Evolutionary conservation across 140 eudicot species (phyloP).

Genomic region (Ambrosia hybrid): DNA sequence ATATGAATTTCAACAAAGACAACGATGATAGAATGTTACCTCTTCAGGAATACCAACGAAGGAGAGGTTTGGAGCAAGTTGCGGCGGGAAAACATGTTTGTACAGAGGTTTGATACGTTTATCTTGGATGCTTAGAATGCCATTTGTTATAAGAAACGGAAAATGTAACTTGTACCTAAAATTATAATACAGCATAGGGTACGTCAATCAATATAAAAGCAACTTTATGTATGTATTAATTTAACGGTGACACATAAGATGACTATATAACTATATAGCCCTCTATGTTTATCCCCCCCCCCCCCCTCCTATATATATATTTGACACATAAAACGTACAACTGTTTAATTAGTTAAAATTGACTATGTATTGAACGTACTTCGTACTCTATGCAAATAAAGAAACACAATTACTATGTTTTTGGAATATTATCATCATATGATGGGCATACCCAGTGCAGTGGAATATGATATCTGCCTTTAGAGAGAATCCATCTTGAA

Average conservation of each 20-base stretch:
- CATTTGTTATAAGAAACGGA: constrained; percentile 56
- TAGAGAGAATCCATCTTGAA: constrained; percentile 22
- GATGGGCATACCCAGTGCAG: constrained; percentile 31
- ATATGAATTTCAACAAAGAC: no score
- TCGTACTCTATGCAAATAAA: no score
- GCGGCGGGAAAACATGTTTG: constrained; percentile 72
- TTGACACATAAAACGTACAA: constrained; percentile 14
- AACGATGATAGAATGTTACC: constrained; percentile 25
- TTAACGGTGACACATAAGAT: no score
- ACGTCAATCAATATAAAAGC: no score
- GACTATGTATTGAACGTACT: no score
- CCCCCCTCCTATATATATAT: no score
- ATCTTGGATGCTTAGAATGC: constrained; percentile 50
- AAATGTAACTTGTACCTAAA: constrained; percentile 43
- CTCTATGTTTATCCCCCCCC: no score
- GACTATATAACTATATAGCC: no score
- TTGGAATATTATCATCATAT: neutral
- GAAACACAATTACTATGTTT: no score
- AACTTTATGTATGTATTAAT: no score
- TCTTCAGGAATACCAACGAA: constrained; percentile 46
- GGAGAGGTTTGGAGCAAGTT: constrained; percentile 64
- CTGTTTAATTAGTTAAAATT: neutral
- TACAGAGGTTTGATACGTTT: constrained; percentile 69
- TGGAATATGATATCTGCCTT: constrained; percentile 29
- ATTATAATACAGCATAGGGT: neutral